A percentile compares a stretch with the other conserved stretches of the same genome.
Conservation (phyloP, 495 filamentous ascomycete genomes). For the Penicillium atrosanguineum region DNA sequence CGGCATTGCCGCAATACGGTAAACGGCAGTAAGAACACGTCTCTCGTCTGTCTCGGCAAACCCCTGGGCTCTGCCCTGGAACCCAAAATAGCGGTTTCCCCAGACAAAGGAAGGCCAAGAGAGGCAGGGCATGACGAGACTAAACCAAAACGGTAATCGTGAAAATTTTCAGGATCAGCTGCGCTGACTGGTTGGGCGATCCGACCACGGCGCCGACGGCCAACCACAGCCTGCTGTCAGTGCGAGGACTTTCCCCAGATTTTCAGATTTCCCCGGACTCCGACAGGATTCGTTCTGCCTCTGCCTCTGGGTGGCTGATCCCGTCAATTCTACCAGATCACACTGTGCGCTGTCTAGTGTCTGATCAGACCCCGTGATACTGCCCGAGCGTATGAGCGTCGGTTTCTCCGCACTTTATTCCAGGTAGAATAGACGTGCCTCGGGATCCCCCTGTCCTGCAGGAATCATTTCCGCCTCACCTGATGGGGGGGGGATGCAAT, state of each 20-base stretch:
- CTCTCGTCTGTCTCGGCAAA: too few species aligned
- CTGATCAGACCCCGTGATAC: not conserved
- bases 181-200: slow-evolving; percentile 22
- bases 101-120: not conserved
- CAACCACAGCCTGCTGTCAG: slow-evolving; percentile 12
- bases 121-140: not conserved
- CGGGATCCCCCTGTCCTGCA: not conserved
- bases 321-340: not conserved
- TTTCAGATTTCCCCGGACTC: slow-evolving; percentile 26
- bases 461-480: not conserved
- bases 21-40: too few species aligned
- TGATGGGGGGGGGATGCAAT: not conserved
- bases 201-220: slow-evolving; percentile 17
- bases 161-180: slow-evolving; percentile 14
- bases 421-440: not conserved
- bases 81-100: not conserved
- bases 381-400: not conserved
- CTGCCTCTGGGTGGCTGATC: not conserved
- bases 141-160: not conserved
- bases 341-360: not conserved
- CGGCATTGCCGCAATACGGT: too few species aligned
- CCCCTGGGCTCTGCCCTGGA: too few species aligned
- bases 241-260: slow-evolving; percentile 20
- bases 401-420: not conserved
- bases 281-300: not conserved